Evolutionary conservation across 2,329 filamentous ascomycete genomes (phyloP), one percentile per base, ranked within the genome.

Genomic region (Rhinocladiella similis): DNA sequence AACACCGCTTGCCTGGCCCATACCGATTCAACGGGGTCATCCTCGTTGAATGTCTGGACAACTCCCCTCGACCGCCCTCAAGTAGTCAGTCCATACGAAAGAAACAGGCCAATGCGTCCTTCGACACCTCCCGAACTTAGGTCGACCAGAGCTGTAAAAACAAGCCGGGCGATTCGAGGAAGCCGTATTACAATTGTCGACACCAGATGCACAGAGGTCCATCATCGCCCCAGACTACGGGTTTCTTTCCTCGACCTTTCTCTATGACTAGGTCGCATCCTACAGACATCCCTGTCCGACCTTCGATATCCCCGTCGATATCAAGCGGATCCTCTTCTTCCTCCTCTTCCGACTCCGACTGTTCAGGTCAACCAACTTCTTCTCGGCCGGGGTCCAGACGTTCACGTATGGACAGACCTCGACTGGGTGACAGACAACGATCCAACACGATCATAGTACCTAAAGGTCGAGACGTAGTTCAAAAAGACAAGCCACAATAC

Each of bases 381-480:
- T 69, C 78, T 65, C 83, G 89, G 35, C 88, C 89, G 25, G 29
- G 18, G 10, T 54, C 54, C 19, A 72, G 75, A 41, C 72, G 72
- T 50, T 71, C 73, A 39, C 71, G 78, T 64, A 74, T 75, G 45
- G 71, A 78, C 60, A 83, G 90, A 35, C 90, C 90, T 25, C 82
- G 83, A 54, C 77, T 93, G 57, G 84, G 84, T 16, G 89, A 83
- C 65, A 83, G 89, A 47, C 90, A 91, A 73, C 89, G 87, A 65
- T 93, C 89, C 70, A 89, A 89, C 55, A 91, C 90, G 47, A 87
- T 94, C 63, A 89, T 92, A 62, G 88, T 95, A 38, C 87, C 88
- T 35, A 84, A 90, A 64, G 89, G 93, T 68, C 88, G 83, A 66
- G 84, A 83, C 18, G 84, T 87, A 57, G 84, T 90, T 59, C 88